Percentiles rank a stretch among this genome's conserved stretches.
Evolutionary conservation across 2,329 filamentous ascomycete genomes (phyloP).

Genomic region (Grosmannia clavigera): DNA sequence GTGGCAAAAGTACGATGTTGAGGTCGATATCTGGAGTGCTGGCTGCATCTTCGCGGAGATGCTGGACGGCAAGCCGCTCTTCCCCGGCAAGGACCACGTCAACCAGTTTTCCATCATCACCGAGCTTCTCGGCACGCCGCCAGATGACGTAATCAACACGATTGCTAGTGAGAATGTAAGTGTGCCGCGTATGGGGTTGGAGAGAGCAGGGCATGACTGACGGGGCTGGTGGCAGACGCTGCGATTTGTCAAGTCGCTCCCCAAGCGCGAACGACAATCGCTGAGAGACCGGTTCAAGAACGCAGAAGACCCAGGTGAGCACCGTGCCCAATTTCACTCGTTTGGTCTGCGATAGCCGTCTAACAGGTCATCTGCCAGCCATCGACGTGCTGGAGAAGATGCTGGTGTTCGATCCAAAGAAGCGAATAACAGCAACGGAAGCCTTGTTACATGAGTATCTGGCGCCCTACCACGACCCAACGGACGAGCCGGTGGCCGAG

Average conservation of each 20-base stretch:
- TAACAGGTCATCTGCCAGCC: constrained; percentile 39
- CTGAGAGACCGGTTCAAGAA: constrained; percentile 88
- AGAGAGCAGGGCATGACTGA: neutral
- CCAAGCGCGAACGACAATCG: constrained; percentile 84
- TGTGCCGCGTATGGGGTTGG: neutral
- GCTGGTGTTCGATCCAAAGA: constrained; percentile 98
- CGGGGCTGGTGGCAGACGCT: constrained; percentile 51
- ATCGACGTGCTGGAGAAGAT: constrained; percentile 91
- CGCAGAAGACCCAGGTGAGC: constrained; percentile 61
- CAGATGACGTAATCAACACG: constrained; percentile 95
- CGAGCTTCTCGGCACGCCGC: constrained; percentile 87
- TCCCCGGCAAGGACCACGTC: constrained; percentile 98
- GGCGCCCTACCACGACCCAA: constrained; percentile 91
- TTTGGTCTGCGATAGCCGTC: too few species aligned
- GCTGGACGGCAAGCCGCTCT: constrained; percentile 95
- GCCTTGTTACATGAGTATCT: constrained; percentile 89
- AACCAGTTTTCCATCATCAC: constrained; percentile 99
- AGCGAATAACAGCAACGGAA: constrained; percentile 76
- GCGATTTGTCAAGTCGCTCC: constrained; percentile 92
- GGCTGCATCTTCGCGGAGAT: constrained; percentile 99
- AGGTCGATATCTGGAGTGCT: constrained; percentile 98
- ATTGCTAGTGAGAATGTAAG: constrained; percentile 96
- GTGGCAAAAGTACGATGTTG: constrained; percentile 99
- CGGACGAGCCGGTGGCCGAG: constrained; percentile 86
- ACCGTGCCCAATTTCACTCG: too few species aligned